Percentiles rank a stretch among this genome's conserved stretches.
Conservation (phyloP, 768 basidiomycete genomes). For the Boletus speciosus region DNA sequence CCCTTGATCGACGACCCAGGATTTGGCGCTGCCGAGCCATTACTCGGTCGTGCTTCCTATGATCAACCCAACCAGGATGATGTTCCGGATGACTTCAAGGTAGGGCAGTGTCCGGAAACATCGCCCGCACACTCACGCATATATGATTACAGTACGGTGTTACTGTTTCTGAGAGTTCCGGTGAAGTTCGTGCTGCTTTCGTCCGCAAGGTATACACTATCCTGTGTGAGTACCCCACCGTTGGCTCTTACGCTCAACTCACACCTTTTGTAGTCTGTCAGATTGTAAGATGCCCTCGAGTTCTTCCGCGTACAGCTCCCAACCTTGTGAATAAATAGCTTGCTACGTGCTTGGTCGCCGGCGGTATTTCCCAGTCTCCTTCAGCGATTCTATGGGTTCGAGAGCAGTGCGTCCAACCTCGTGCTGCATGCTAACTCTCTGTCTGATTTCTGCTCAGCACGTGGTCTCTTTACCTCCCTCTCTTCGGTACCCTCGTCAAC, state of each 20-base stretch:
- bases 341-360: slow-evolving; percentile 77
- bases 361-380: slow-evolving; percentile 60
- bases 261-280: slow-evolving; percentile 53
- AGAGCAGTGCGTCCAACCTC: slow-evolving; percentile 48
- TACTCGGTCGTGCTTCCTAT: slow-evolving; percentile 58
- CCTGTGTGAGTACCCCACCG: slow-evolving; percentile 58
- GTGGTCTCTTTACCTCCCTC: slow-evolving; percentile 79
- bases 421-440: background rate
- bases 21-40: slow-evolving; percentile 48
- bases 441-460: slow-evolving; percentile 37
- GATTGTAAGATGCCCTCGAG: slow-evolving; percentile 48
- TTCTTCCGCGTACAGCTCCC: background rate
- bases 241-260: background rate
- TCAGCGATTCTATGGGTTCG: slow-evolving; percentile 67
- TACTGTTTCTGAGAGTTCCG: slow-evolving; percentile 70
- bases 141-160: slow-evolving; percentile 62
- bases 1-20: slow-evolving; percentile 30
- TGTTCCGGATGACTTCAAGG: slow-evolving; percentile 93
- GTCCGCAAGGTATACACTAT: slow-evolving; percentile 90
- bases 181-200: slow-evolving; percentile 80
- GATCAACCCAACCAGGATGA: slow-evolving; percentile 75
- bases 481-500: slow-evolving; percentile 76
- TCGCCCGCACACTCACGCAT: slow-evolving; percentile 2
- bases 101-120: slow-evolving; percentile 27
- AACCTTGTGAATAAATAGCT: slow-evolving; percentile 39